Conservation (phyloP, 371 early-diverging fungal species). For the Globomyces sp. region DNA sequence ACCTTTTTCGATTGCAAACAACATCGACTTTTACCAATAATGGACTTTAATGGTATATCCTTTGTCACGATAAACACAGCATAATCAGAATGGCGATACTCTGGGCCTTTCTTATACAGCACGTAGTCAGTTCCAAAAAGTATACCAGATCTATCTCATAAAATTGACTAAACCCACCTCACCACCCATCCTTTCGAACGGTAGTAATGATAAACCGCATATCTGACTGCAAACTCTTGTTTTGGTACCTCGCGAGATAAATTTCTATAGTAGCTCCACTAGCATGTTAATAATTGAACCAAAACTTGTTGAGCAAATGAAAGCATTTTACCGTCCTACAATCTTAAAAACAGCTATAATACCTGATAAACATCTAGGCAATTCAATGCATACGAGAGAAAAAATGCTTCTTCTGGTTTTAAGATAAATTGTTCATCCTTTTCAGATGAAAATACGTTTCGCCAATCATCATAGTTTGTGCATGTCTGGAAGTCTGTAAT, state of each 20-base stretch:
- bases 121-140: constrained; percentile 5
- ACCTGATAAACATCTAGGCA: not conserved
- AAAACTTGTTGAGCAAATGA: no score
- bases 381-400: constrained; percentile 2
- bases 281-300: no score
- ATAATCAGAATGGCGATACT: constrained; percentile 8
- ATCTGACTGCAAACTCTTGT: constrained; percentile 3
- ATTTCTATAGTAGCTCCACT: no score
- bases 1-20: constrained; percentile 2
- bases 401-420: not conserved
- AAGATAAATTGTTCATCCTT: not conserved
- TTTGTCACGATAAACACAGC: not conserved
- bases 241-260: no score
- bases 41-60: not conserved
- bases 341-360: not conserved
- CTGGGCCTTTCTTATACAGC: constrained; percentile 2
- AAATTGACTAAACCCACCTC: no score
- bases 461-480: not conserved
- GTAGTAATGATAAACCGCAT: constrained; percentile 9
- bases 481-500: not conserved
- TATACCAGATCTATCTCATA: not conserved
- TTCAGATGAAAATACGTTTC: not conserved
- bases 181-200: constrained; percentile 3
- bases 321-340: not conserved
- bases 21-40: not conserved